A percentile compares a stretch with the other conserved stretches of the same genome.
phyloP scores from a whole-genome alignment of 139 green algal species.

The Diplosphaera chodatii region DNA sequence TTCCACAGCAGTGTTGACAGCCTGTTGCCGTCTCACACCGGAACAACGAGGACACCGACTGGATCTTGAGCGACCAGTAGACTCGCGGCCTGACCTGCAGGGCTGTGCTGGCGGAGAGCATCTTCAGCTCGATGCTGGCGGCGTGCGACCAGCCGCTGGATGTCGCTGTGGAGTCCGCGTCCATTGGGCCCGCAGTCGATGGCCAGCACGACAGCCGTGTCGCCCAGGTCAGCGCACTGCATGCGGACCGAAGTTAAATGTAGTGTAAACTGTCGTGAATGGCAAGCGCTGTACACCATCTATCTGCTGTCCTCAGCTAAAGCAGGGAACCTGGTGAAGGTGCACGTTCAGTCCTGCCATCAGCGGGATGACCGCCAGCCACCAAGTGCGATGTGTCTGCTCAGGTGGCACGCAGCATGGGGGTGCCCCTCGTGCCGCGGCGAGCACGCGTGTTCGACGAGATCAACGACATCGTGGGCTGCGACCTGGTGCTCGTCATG shows the following conservation, averaged over 20 bases:
- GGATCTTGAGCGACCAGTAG: too few species aligned
- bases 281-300: neutral
- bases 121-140: conserved; percentile 25
- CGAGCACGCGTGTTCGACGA: conserved; percentile 35
- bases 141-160: conserved; percentile 5
- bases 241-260: too few species aligned
- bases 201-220: conserved; percentile 20
- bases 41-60: too few species aligned
- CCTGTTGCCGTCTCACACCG: too few species aligned
- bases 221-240: neutral
- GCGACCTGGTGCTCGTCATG: conserved; percentile 57
- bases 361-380: too few species aligned
- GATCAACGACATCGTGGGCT: conserved; percentile 35
- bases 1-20: too few species aligned
- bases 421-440: conserved; percentile 10
- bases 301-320: too few species aligned
- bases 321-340: too few species aligned
- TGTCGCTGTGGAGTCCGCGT: conserved; percentile 23
- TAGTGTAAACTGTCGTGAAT: too few species aligned
- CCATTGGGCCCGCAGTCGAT: conserved; percentile 16
- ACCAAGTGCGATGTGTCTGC: neutral
- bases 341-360: too few species aligned
- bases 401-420: neutral
- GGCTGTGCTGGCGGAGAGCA: conserved; percentile 28
- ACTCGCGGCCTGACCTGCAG: conserved; percentile 13